Evolutionary conservation across 768 basidiomycete species (phyloP), one percentile per base, ranked within the genome.

Genomic region (Grammothele lineata): DNA sequence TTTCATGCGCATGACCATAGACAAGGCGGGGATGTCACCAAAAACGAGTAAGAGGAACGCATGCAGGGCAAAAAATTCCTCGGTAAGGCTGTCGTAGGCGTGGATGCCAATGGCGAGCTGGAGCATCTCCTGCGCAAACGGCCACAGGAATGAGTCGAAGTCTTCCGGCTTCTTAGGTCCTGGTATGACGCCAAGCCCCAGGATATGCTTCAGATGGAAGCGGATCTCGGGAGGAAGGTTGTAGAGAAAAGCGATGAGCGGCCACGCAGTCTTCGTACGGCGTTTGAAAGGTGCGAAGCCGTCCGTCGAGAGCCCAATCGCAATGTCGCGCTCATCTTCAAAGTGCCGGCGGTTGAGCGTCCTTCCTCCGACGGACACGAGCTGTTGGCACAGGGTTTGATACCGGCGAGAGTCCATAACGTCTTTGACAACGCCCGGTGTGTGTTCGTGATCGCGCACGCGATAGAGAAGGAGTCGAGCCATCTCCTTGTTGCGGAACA

Each of bases 221-320:
- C 55, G 53, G 14, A 58, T 40, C 22, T 54, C 62, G 0, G 74
- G 74, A 2, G 66, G 66, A 1, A 76, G 56, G 43, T 77, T 76
- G 55, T 66, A 69, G 45, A 70, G 70, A 43, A 69, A 59, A 0
- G 70, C 15, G 12, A 76, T 48, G 5, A 77, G 47, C 1, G 71
- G 74, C 57, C 69, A 75, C 8, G 57, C 61, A 0, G 70, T 68
- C 12, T 19, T 25, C 5, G 6, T 5, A 0, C 60, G 55, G 1
- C 56, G 48, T 36, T 68, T 66, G 52, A 68, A 73, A 1, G 68
- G 63, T 0, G 57, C 51, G 56, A 72, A 73, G 2, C 75, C 68
- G 57, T 78, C 74, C 0, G 64, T 63, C 6, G 64, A 68, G 1
- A 75, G 40, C 0, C 61, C 66, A 6, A 78, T 59, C 2, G 74